Percentiles rank a stretch among this genome's conserved stretches.
Conservation (phyloP, 805 yeast species). For the Wickerhamomyces sydowiorum region DNA sequence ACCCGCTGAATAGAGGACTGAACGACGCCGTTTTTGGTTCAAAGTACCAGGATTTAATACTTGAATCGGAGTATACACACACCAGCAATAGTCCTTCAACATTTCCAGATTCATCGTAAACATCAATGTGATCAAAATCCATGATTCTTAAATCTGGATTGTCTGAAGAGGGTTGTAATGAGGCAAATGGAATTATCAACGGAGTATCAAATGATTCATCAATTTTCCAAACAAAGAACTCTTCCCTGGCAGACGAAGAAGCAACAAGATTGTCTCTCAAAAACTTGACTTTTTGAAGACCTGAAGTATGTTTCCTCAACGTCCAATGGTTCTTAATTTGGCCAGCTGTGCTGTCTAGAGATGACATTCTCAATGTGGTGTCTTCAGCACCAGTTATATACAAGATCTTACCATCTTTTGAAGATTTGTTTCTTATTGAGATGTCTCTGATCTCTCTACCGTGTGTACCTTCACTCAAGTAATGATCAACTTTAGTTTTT, state of each 20-base stretch:
- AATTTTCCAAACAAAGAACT: constrained; percentile 74
- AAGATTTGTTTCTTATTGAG: constrained; percentile 37
- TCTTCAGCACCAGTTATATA: constrained; percentile 87
- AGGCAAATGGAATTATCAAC: constrained; percentile 41
- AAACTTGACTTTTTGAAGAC: constrained; percentile 70
- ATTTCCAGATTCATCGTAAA: constrained; percentile 21
- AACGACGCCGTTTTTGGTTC: constrained; percentile 33
- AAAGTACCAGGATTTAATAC: constrained; percentile 60
- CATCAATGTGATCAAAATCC: constrained; percentile 62
- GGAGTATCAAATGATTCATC: constrained; percentile 32
- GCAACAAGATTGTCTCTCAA: constrained; percentile 43
- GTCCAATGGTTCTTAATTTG: constrained; percentile 46
- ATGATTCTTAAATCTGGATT: constrained; percentile 85
- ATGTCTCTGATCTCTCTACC: constrained; percentile 88
- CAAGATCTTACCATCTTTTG: constrained; percentile 26
- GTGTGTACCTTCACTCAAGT: constrained; percentile 64
- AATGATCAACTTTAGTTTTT: constrained; percentile 20
- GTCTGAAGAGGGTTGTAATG: constrained; percentile 48
- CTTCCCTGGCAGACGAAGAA: constrained; percentile 82
- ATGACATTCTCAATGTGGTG: constrained; percentile 63
- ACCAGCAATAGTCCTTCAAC: constrained; percentile 46
- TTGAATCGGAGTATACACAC: constrained; percentile 83
- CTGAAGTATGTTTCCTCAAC: constrained; percentile 80
- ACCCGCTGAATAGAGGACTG: constrained; percentile 36
- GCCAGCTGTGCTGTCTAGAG: constrained; percentile 31